Evolutionary conservation across 768 basidiomycete species (phyloP), one percentile per base, ranked within the genome.

Genomic region (Mycena polygramma): DNA sequence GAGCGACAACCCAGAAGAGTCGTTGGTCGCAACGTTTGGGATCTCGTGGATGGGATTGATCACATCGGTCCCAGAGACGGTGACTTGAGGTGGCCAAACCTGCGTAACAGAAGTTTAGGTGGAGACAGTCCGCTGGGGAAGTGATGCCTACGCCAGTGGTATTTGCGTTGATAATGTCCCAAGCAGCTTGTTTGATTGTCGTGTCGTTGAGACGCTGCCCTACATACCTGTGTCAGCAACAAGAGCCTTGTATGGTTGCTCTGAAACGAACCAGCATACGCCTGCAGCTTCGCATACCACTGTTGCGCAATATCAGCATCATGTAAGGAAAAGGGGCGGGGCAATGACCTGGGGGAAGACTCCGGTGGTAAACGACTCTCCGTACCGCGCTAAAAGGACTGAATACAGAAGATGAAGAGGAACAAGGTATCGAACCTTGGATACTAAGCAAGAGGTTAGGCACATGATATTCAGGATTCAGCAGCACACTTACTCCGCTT

Each of bases 41-140:
- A 83, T 82, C 80, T 89, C 86, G 0, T 75, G 76, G 69, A 84
- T 77, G 10, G 82, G 82, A 58, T 87, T 83, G 14, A 90, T 82
- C 68, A 91, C 84, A 45, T 85, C 80, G 20, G 78, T 80, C 7
- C 82, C 83, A 55, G 86, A 80, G 37, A 87, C 76, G 14, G 81
- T 75, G 22, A 83, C 87, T 64, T 77, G 75, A 46, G 80, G 79
- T n/a, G 77, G 74, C 76, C 78, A 82, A 41, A 41, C 41, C 41
- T 41, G 15, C 41, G 15, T 10, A 41, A 41, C 8, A 30, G 6
- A 7, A 41, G 9, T 41, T 2, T 4, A 7, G 4, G 8, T 15
- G 41, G 41, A 41, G 41, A 41, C 10, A 41, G 41, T 11, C 4
- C 41, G 9, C 41, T 4, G 10, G 15, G 41, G 15, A 41, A 41